These are phyloP conservation scores for Zangia roseola DNA, from an alignment of 768 basidiomycete species.

Conservation along the genomic window DNA sequence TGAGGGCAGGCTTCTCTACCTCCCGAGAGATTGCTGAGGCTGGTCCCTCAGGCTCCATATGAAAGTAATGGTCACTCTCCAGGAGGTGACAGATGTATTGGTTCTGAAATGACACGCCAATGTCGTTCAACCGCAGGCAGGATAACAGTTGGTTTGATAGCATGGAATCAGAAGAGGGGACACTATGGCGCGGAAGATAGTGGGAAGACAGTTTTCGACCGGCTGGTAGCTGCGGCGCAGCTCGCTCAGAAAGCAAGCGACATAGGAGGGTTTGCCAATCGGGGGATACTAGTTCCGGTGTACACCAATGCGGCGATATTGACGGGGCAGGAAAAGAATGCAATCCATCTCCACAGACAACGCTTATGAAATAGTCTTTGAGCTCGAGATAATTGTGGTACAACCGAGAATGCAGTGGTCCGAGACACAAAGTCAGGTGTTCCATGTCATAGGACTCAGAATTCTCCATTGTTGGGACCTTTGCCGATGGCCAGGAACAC, in stretches of 20 bases:
- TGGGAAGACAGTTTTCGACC: background rate
- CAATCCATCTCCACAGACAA: no score
- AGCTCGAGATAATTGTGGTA: slow-evolving; percentile 16
- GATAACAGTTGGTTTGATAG: no score
- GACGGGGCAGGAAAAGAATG: no score
- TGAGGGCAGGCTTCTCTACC: background rate
- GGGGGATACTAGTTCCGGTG: background rate
- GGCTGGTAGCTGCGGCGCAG: no score
- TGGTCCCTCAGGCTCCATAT: slow-evolving; percentile 1
- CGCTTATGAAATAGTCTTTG: slow-evolving; percentile 11
- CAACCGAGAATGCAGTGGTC: slow-evolving; percentile 6
- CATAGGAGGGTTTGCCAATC: no score
- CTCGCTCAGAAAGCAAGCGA: no score
- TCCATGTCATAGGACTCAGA: slow-evolving; percentile 1
- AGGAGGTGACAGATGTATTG: no score
- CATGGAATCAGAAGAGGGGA: slow-evolving; percentile 4
- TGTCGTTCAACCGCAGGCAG: no score
- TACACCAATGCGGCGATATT: background rate
- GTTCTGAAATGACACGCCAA: no score
- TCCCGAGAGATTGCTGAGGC: background rate
- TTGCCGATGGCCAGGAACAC: slow-evolving; percentile 19
- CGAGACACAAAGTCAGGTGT: background rate
- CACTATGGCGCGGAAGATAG: slow-evolving; percentile 1
- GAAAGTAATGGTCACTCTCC: no score
- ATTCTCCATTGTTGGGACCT: slow-evolving; percentile 10